phyloP scores from a whole-genome alignment of 345 rosid species.

The Bruguiera sexangula region DNA sequence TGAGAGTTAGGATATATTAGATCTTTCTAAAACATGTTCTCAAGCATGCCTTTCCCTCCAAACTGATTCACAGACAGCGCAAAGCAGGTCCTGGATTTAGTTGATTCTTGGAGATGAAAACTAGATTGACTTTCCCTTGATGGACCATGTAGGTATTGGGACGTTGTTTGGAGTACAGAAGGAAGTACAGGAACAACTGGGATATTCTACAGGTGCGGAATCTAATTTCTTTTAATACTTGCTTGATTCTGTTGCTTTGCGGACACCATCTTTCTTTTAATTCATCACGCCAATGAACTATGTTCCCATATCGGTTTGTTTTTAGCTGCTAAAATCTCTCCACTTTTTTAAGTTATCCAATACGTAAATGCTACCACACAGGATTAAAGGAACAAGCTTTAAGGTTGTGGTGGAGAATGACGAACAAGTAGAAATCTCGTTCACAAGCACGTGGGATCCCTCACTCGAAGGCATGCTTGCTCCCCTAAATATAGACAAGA shows the following conservation, averaged over 20 bases:
- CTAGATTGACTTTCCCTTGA: too few species aligned
- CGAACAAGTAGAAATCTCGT: slow-evolving; percentile 26
- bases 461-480: slow-evolving; percentile 21
- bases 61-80: not conserved
- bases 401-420: slow-evolving; percentile 23
- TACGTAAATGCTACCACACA: not conserved
- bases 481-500: slow-evolving; percentile 27
- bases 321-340: too few species aligned
- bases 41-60: not conserved
- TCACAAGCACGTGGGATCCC: slow-evolving; percentile 30
- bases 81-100: too few species aligned
- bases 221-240: not conserved
- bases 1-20: too few species aligned
- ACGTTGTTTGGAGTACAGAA: slow-evolving; percentile 29
- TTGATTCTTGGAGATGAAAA: too few species aligned
- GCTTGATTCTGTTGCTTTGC: too few species aligned
- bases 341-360: not conserved
- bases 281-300: too few species aligned
- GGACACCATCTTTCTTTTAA: too few species aligned
- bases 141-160: slow-evolving; percentile 25
- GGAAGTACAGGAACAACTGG: slow-evolving; percentile 36
- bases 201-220: slow-evolving; percentile 14
- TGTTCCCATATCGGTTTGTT: not conserved
- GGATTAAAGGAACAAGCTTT: slow-evolving; percentile 22
- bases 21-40: not conserved